These are phyloP conservation scores for Apiotrichum gamsii DNA, from an alignment of 1,284 basidiomycete species.

Conservation along the genomic window DNA sequence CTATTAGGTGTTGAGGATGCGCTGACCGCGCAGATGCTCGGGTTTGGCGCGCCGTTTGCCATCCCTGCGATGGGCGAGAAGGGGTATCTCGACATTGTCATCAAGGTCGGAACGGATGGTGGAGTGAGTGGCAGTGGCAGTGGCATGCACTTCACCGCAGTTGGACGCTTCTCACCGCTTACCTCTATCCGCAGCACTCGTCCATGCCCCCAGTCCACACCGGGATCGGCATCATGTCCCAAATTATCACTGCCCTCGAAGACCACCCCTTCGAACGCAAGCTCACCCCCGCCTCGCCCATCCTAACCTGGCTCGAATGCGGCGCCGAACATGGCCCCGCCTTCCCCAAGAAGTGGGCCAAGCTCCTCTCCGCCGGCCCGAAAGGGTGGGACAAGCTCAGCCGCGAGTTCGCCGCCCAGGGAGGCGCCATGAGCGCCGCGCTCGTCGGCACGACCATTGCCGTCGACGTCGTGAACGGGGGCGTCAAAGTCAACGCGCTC, in stretches of 20 bases:
- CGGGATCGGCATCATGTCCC: conserved; percentile 41
- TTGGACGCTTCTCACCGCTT: conserved; percentile 4
- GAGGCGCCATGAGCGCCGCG: too few species aligned
- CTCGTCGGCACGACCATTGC: conserved; percentile 42
- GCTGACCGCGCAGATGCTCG: too few species aligned
- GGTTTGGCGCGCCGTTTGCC: conserved; percentile 48
- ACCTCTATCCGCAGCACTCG: conserved; percentile 18
- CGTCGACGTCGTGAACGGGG: conserved; percentile 40
- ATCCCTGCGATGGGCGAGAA: conserved; percentile 59
- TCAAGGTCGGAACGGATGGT: conserved; percentile 56
- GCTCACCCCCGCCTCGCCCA: conserved; percentile 26
- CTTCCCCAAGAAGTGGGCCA: conserved; percentile 23
- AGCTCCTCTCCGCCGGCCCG: conserved; percentile 17
- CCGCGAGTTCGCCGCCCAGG: too few species aligned
- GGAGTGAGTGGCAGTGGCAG: too few species aligned
- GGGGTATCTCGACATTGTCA: conserved; percentile 56
- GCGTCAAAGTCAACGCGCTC: conserved; percentile 43
- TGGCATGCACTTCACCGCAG: conserved; percentile 59
- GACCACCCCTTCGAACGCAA: conserved; percentile 30
- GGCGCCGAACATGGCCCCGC: conserved; percentile 26
- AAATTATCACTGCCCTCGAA: conserved; percentile 40
- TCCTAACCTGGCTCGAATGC: conserved; percentile 29
- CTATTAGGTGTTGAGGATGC: too few species aligned
- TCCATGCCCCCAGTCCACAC: conserved; percentile 25
- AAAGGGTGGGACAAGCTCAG: conserved; percentile 25